A percentile compares a stretch with the other conserved stretches of the same genome.
Evolutionary conservation across 2,329 filamentous ascomycete species (phyloP).

Genomic region (Exophiala bonariae): DNA sequence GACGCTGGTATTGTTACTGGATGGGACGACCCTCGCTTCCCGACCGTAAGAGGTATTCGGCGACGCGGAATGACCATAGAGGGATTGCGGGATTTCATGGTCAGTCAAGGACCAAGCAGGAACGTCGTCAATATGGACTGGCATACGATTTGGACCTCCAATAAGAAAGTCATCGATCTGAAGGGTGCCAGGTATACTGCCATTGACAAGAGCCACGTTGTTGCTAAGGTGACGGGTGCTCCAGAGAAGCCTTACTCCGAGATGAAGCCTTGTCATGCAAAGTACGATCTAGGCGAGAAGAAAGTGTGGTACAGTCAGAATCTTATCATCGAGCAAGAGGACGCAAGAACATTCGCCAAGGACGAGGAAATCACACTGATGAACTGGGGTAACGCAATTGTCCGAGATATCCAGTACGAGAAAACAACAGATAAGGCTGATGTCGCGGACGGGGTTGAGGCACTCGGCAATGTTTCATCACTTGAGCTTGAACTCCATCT

Average conservation of each 20-base stretch:
- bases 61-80: slow-evolving; percentile 51
- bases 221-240: slow-evolving; percentile 57
- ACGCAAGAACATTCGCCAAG: slow-evolving; percentile 32
- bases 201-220: slow-evolving; percentile 31
- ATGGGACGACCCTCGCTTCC: slow-evolving; percentile 54
- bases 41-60: slow-evolving; percentile 51
- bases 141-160: slow-evolving; percentile 54
- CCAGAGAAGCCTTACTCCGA: slow-evolving; percentile 48
- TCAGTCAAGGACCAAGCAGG: slow-evolving; percentile 51
- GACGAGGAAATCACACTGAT: slow-evolving; percentile 37
- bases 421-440: slow-evolving; percentile 19
- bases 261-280: slow-evolving; percentile 34
- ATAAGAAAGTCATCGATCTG: slow-evolving; percentile 84
- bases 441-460: slow-evolving; percentile 23
- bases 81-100: slow-evolving; percentile 50
- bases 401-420: slow-evolving; percentile 25
- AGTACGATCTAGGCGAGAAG: slow-evolving; percentile 35
- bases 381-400: slow-evolving; percentile 34
- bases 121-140: slow-evolving; percentile 52
- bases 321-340: slow-evolving; percentile 34
- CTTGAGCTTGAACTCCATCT: slow-evolving; percentile 78
- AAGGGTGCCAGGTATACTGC: slow-evolving; percentile 33
- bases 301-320: slow-evolving; percentile 33
- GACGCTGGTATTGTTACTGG: slow-evolving; percentile 50
- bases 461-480: slow-evolving; percentile 57